These are phyloP conservation scores for Phialophora verrucosa DNA, from an alignment of 2,329 filamentous ascomycete genomes.

Conservation along the genomic window DNA sequence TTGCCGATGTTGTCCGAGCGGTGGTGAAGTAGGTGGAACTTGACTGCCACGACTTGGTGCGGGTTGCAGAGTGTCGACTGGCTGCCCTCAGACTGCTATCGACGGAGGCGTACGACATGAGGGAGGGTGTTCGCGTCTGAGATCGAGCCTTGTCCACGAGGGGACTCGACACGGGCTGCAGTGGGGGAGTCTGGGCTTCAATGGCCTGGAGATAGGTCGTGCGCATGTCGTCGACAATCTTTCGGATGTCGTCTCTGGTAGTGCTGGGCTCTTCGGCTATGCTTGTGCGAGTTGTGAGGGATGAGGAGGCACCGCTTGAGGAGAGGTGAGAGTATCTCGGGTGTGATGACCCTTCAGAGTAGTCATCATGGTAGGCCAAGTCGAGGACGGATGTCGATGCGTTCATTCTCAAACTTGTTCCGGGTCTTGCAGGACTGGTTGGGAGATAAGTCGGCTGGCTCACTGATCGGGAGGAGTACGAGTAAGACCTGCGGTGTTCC, in stretches of 20 bases:
- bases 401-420: slow-evolving; percentile 8
- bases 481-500: slow-evolving; percentile 6
- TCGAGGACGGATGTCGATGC: slow-evolving; percentile 24
- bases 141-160: slow-evolving; percentile 24
- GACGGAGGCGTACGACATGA: slow-evolving; percentile 28
- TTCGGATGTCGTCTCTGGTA: slow-evolving; percentile 38
- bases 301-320: slow-evolving; percentile 35
- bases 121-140: slow-evolving; percentile 32
- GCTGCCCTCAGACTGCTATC: slow-evolving; percentile 30
- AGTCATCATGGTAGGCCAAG: slow-evolving; percentile 29
- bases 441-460: slow-evolving; percentile 12
- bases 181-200: slow-evolving; percentile 33
- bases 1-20: slow-evolving; percentile 23
- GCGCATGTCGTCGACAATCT: slow-evolving; percentile 40
- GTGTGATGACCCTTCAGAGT: slow-evolving; percentile 37
- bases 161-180: slow-evolving; percentile 13
- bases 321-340: slow-evolving; percentile 34
- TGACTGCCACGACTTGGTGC: slow-evolving; percentile 34
- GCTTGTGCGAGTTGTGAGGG: slow-evolving; percentile 36
- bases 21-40: slow-evolving; percentile 19
- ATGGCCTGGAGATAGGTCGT: slow-evolving; percentile 39
- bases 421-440: slow-evolving; percentile 4
- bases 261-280: slow-evolving; percentile 33
- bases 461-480: slow-evolving; percentile 23
- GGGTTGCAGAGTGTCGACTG: slow-evolving; percentile 19